Base-by-base conservation (phyloP, 768 basidiomycete species). In the Ramaria rubella region DNA sequence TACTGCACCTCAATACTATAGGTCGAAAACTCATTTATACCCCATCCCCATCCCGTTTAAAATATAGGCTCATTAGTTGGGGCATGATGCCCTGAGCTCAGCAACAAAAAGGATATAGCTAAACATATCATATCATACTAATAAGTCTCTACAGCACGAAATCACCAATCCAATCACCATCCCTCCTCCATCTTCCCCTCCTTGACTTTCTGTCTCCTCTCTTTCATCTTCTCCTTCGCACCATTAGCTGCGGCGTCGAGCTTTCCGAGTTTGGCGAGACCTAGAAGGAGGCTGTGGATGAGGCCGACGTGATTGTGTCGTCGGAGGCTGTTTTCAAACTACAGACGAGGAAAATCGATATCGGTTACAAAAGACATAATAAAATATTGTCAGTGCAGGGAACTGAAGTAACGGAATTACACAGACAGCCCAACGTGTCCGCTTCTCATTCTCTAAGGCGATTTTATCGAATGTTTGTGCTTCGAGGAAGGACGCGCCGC, bases 261-360 rank as follows among this genome's bases (percentile, higher is more conserved):
- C 58, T 75, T 77, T 3, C 83, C 86, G 6, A 78, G 78, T 66
- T 86, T 87, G 9, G 89, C 90, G 21, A 94, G 75, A 11, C 81
- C 83, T 19, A 80, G 68, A n/a, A 90, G 70, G 30, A 94, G 72
- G 0, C 81, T 83, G 65, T 92, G 86, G 5, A 84, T 82, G 21
- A 93, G 74, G 31, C 93, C 89, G 46, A 93, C 77, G 67, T 93
- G 87, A 63, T 94, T 95, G 65, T 94, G 92, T 63, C 84, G 77
- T 38, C 92, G 82, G 36, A 93, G 75, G 60, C 86, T 85, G 71
- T 94, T 94, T 71, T 94, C 90, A 60, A 93, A 90, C 88, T 92
- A 63, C 7, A 38, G 23, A 17, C n/a, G n/a, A n/a, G n/a, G n/a
- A n/a, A n/a, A n/a, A n/a, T n/a, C n/a, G n/a, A n/a, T n/a, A n/a